Percentiles rank a stretch among this genome's conserved stretches.
phyloP scores from a whole-genome alignment of 2,329 filamentous ascomycete species.

The Penicillium freii region DNA sequence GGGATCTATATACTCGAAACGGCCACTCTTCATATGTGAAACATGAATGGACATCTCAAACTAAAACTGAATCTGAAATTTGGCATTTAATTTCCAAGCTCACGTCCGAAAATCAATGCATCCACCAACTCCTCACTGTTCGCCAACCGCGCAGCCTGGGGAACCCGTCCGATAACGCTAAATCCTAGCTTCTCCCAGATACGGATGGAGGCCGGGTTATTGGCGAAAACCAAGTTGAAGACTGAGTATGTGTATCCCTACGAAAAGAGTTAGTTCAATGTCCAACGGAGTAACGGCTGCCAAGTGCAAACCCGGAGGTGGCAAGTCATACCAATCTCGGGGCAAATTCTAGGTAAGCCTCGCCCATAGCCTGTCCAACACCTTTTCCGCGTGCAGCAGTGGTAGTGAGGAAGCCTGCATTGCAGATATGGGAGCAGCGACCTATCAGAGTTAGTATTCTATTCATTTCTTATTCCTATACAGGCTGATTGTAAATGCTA shows the following conservation, averaged over 20 bases:
- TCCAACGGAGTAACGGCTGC: not conserved
- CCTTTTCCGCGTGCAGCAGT: constrained; percentile 33
- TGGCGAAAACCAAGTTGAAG: constrained; percentile 43
- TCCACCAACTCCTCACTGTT: constrained; percentile 40
- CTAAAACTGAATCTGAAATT: not conserved
- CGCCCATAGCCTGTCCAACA: constrained; percentile 38
- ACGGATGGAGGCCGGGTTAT: constrained; percentile 39
- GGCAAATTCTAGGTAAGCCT: constrained; percentile 39
- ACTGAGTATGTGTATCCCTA: constrained; percentile 45
- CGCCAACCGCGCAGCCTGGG: constrained; percentile 34
- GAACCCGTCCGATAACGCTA: constrained; percentile 38
- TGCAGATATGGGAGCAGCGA: constrained; percentile 42
- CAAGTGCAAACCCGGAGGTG: not conserved
- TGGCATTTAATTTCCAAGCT: constrained; percentile 24
- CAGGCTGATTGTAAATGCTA: not conserved
- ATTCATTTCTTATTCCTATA: not conserved
- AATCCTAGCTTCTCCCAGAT: constrained; percentile 43
- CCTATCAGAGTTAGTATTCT: constrained; percentile 20
- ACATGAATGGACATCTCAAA: not conserved
- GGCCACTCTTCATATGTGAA: not conserved
- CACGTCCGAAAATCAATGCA: constrained; percentile 40
- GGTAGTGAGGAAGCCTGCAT: constrained; percentile 40
- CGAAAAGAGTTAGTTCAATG: not conserved
- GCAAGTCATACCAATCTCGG: constrained; percentile 33
- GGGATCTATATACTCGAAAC: constrained; percentile 1